phyloP scores from a whole-genome alignment of 2,329 filamentous ascomycete species.

The Keithomyces neogunnii region DNA sequence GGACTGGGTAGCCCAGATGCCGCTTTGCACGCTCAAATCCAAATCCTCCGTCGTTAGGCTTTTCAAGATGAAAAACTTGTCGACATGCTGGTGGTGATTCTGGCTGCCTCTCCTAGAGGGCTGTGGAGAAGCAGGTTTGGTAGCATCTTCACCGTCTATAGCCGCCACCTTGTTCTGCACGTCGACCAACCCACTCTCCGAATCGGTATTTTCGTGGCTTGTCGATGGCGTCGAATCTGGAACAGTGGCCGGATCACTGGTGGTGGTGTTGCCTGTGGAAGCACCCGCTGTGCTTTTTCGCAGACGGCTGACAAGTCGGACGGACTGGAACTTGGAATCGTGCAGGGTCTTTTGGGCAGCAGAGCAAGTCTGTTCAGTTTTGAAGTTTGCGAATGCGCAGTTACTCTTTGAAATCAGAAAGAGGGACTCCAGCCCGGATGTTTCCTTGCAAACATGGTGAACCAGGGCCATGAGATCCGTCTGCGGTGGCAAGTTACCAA shows the following conservation, averaged over 20 bases:
- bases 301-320: conserved; percentile 76
- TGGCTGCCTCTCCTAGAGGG: not conserved
- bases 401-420: conserved; percentile 97
- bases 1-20: conserved; percentile 88
- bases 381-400: conserved; percentile 94
- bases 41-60: conserved; percentile 87
- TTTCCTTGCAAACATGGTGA: conserved; percentile 77
- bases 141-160: conserved; percentile 2
- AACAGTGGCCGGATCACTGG: conserved; percentile 39
- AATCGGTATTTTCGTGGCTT: not conserved
- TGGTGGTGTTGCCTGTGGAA: conserved; percentile 38
- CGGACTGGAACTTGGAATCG: conserved; percentile 81
- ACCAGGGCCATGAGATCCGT: conserved; percentile 79
- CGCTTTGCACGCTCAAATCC: conserved; percentile 77
- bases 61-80: conserved; percentile 77
- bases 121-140: not conserved
- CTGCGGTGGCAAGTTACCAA: conserved; percentile 84
- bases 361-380: conserved; percentile 65
- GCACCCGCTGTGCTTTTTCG: conserved; percentile 48
- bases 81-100: conserved; percentile 3
- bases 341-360: conserved; percentile 78
- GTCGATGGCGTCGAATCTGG: conserved; percentile 1
- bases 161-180: conserved; percentile 6
- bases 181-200: conserved; percentile 1
- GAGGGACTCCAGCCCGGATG: conserved; percentile 72